phyloP scores from a whole-genome alignment of 352 stramenopile genomes.

The Plasmopara viticola region DNA sequence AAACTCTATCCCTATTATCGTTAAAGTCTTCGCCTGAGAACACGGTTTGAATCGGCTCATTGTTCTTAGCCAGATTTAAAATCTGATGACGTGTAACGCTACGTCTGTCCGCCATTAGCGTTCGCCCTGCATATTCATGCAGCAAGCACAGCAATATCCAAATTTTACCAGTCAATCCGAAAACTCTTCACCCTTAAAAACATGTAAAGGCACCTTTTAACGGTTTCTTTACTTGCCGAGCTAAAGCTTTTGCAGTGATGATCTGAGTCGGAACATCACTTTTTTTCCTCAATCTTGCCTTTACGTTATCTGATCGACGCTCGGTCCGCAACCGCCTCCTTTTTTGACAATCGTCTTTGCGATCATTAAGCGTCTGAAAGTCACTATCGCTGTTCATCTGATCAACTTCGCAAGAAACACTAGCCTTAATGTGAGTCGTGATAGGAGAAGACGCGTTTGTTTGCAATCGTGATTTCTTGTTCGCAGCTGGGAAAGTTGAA shows the following conservation, averaged over 20 bases:
- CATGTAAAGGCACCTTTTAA: background rate
- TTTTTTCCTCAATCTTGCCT: background rate
- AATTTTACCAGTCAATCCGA: background rate
- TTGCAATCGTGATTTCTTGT: background rate
- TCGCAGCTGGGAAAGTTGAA: background rate
- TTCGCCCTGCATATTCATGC: constrained; percentile 6
- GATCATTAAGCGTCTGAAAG: background rate
- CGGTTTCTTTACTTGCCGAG: background rate
- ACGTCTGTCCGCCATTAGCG: constrained; percentile 9
- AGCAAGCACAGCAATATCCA: background rate
- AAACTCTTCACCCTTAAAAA: background rate
- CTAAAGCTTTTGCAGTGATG: background rate
- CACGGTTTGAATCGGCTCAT: constrained; percentile 6
- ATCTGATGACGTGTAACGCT: constrained; percentile 1
- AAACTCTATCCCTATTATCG: background rate
- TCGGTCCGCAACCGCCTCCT: constrained; percentile 9
- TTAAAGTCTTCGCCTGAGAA: background rate
- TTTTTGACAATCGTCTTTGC: background rate
- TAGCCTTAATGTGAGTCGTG: background rate
- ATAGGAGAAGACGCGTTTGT: background rate
- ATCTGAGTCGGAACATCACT: too few species aligned
- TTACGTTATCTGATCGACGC: constrained; percentile 1
- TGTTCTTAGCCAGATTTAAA: constrained; percentile 1
- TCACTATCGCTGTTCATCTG: constrained; percentile 10
- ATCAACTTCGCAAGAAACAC: constrained; percentile 7